Evolutionary conservation across 106 monocot species (phyloP), one percentile per base, ranked within the genome.

Genomic region (Apostasia shenzhenica): DNA sequence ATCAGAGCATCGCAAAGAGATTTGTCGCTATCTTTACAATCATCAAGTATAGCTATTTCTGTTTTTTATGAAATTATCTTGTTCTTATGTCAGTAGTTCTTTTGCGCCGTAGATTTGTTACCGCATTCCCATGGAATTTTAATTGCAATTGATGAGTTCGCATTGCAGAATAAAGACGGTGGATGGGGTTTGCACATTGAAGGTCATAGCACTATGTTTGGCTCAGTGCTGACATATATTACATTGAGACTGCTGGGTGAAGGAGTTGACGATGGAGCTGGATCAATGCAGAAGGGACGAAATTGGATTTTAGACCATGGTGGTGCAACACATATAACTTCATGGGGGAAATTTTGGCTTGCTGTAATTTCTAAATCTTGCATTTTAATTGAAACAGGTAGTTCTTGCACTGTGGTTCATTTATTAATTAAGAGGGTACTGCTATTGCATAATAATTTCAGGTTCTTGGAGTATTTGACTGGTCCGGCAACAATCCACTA

Each of bases 261-360:
- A 73, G 80, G 48, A 58, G n/a, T 82, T 59, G 78, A 84, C 4
- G 77, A 77, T 77, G 92, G 86, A 49, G 77, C 82, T 72, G 88
- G 91, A 5, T 79, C 81, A 38, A 84, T 95, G 88, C 71, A 82
- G 45, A 91, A 73, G 77, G 95, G 78, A 66, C 61, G 77, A 3
- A 70, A 74, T 8, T 95, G 95, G 95, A 89, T 95, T 57, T 61
- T 95, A 57, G 82, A 78, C 4, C 95, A 85, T 73, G 95, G 95
- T 8, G 66, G 84, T 73, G 86, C 86, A 57, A 84, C 92, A 54
- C 13, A 44, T 54, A 81, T 86, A 52, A 74, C 92, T 54, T 86
- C 88, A 12, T 95, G 91, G 95, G 95, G 92, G 48, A 92, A 95
- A 73, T 70, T 95, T 68, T 92, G 84, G 88, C 92, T 95, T 40